These are phyloP conservation scores for Trypanosoma cruzi DNA, from an alignment of 208 protist species.

Conservation along the genomic window DNA sequence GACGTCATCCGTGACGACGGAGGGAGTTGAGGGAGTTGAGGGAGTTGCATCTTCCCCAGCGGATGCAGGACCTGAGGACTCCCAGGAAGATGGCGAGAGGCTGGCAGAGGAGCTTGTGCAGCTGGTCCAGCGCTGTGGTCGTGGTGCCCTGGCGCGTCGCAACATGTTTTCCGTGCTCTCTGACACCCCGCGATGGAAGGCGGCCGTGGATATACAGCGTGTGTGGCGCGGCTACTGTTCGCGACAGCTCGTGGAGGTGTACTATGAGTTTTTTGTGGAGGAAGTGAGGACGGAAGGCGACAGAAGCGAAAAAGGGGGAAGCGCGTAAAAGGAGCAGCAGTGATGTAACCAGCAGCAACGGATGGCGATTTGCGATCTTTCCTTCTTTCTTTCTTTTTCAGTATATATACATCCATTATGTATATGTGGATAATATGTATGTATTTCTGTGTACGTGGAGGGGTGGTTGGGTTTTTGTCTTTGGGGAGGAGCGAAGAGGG, in stretches of 20 bases:
- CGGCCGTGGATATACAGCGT: constrained; percentile 48
- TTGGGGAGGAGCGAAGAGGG: too few species aligned
- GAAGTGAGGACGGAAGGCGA: constrained; percentile 4
- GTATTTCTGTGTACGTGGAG: not conserved
- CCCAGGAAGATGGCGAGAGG: not conserved
- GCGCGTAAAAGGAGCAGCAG: not conserved
- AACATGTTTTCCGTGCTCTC: not conserved
- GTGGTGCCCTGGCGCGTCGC: not conserved
- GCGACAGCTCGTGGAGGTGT: constrained; percentile 48
- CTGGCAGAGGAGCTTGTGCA: not conserved
- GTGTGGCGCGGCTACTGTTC: constrained; percentile 55
- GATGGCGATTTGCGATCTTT: not conserved
- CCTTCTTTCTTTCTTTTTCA: not conserved
- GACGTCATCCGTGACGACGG: not conserved
- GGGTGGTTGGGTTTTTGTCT: too few species aligned
- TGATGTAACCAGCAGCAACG: not conserved
- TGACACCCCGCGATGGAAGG: constrained; percentile 14
- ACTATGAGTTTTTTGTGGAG: constrained; percentile 47
- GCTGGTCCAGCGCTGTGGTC: constrained; percentile 25
- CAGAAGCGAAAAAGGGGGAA: not conserved
- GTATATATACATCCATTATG: too few species aligned
- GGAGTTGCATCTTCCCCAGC: not conserved
- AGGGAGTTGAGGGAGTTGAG: too few species aligned
- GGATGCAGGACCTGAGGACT: not conserved
- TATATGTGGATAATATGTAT: too few species aligned